Evolutionary conservation across 305 asterid genomes (phyloP).

Genomic region (Solanum hybrid): DNA sequence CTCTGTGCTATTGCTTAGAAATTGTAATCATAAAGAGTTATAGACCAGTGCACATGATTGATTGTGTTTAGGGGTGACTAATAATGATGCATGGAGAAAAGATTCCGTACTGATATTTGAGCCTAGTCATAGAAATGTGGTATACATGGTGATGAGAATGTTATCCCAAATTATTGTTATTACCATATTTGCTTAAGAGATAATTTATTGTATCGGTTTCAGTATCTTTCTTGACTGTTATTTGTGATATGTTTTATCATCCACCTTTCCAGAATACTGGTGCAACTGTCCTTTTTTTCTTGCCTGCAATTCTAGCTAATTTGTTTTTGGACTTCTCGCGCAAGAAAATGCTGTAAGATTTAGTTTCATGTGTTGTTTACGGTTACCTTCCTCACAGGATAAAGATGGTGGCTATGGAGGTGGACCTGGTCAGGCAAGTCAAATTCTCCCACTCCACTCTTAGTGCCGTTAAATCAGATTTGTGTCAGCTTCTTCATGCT

Average conservation of each 20-base stretch:
- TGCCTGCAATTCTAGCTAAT: neutral
- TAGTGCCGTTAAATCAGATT: neutral
- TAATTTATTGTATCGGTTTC: neutral
- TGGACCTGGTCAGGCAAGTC: slow-evolving; percentile 94
- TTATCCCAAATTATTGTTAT: neutral
- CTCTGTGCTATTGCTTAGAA: neutral
- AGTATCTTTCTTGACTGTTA: neutral
- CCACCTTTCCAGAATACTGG: neutral
- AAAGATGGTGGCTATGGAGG: slow-evolving; percentile 94
- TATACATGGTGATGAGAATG: neutral
- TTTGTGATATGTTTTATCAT: neutral
- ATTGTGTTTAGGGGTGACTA: neutral
- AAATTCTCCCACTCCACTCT: slow-evolving; percentile 6
- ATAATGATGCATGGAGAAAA: neutral
- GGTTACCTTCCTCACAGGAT: slow-evolving; percentile 43
- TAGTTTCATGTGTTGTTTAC: slow-evolving; percentile 8
- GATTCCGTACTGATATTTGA: neutral
- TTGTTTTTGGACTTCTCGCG: neutral
- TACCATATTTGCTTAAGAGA: neutral
- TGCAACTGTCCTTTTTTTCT: neutral
- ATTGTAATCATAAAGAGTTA: neutral
- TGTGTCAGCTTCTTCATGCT: neutral
- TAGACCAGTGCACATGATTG: neutral
- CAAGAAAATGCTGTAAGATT: neutral
- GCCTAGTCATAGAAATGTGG: neutral